Conservation (phyloP, 805 yeast genomes). For the Ogataea paradorogensis region DNA sequence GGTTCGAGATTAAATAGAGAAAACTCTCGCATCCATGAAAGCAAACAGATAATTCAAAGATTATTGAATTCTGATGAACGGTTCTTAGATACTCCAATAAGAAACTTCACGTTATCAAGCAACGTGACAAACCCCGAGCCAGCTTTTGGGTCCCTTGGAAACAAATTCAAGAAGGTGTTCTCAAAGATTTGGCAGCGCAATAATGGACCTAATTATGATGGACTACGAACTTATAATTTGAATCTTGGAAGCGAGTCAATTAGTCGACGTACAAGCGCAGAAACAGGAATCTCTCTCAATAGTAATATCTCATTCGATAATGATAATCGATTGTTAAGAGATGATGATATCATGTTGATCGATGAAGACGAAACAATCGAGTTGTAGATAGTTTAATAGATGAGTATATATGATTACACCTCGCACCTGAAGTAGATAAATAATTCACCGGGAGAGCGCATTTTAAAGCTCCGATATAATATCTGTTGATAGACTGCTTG, state of each 20-base stretch:
- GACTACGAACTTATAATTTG: slow-evolving; percentile 26
- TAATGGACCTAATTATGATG: slow-evolving; percentile 13
- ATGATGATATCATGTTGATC: slow-evolving; percentile 28
- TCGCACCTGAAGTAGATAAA: slow-evolving; percentile 2
- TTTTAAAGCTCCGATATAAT: slow-evolving; percentile 3
- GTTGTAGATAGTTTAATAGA: background rate
- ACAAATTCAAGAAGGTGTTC: background rate
- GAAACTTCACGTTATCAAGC: slow-evolving; percentile 22
- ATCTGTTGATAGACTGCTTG: too few species aligned
- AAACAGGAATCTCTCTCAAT: slow-evolving; percentile 25
- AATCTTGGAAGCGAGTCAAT: slow-evolving; percentile 9
- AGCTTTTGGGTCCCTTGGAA: slow-evolving; percentile 1
- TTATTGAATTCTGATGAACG: slow-evolving; percentile 17
- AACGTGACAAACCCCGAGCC: slow-evolving; percentile 1
- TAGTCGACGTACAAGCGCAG: slow-evolving; percentile 22
- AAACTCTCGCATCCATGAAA: slow-evolving; percentile 25
- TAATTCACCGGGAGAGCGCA: slow-evolving; percentile 1
- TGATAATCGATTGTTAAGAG: slow-evolving; percentile 29
- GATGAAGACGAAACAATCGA: slow-evolving; percentile 21
- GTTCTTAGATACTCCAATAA: slow-evolving; percentile 11
- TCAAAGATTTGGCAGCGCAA: slow-evolving; percentile 1
- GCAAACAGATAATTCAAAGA: slow-evolving; percentile 28
- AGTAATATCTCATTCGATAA: slow-evolving; percentile 27
- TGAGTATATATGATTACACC: slow-evolving; percentile 1
- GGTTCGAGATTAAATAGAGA: slow-evolving; percentile 18